Base-by-base conservation (phyloP, 306 rosid species). In the Carpinus fangiana region DNA sequence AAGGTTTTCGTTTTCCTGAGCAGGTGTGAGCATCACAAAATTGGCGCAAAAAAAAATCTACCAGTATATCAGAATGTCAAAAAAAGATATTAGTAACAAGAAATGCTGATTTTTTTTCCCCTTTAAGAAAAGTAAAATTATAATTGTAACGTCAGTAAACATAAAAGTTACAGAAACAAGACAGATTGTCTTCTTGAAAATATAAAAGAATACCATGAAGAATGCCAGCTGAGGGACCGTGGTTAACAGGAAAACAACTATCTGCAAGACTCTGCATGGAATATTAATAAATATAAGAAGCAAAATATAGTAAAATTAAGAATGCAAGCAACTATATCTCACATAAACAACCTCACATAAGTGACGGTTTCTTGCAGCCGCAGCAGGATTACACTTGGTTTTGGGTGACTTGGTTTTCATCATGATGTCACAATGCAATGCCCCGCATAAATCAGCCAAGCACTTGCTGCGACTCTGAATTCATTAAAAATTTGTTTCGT, bases 381-480 rank as follows among this genome's bases (percentile, higher is more conserved):
- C 91, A 45, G 88, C 93, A 5, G 93, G 93, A 79, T 89, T 90
- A 85, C 98, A 94, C 84, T 92, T 94, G 80, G 86, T 87, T 86
- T 90, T 89, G 76, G 85, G 75, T 62, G 87, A 86, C 83, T 88
- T 90, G 65, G 87, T 79, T 73, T 89, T 70, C 87, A 85, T 86
- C 76, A 80, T 80, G 41, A 73, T 79, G 82, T 92, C 95, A 82
- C 98, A 94, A 84, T 94, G 98, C 83, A 94, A 81, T 59, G 98
- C 93, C 74, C 98, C 97, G 11, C 98, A 94, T 75, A 94, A 80
- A 89, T 92, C 97, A 82, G 98, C 98, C 86, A 94, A 83, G 93
- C 98, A 94, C 77, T 88, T 92, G 59, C 88, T 84, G 71, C 90
- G 85, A 68, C 79, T 90, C 98, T 94, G 89, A 84, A 86, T 76